A percentile compares a stretch with the other conserved stretches of the same genome.
phyloP scores from a whole-genome alignment of 768 basidiomycete genomes.

The Mrakia blollopis region DNA sequence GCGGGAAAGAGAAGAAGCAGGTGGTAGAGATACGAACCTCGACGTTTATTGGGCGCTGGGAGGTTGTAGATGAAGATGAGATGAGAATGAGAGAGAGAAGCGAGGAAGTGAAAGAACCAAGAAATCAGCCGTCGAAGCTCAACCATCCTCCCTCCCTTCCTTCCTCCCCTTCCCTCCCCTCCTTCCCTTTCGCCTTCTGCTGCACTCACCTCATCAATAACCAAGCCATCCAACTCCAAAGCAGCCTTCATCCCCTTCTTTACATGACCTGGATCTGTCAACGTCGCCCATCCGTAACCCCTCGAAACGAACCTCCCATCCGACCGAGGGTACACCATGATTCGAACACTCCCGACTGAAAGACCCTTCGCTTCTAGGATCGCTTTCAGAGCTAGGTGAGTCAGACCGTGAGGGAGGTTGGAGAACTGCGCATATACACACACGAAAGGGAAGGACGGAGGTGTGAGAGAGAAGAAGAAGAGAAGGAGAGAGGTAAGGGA shows the following conservation, averaged over 20 bases:
- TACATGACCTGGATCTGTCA: background rate
- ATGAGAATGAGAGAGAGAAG: no score
- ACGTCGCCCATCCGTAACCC: slow-evolving; percentile 29
- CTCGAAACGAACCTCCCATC: slow-evolving; percentile 23
- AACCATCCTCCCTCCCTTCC: no score
- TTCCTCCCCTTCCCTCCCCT: no score
- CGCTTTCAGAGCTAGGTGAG: background rate
- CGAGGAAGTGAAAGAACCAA: no score
- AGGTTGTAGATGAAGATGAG: no score
- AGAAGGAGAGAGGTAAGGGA: background rate
- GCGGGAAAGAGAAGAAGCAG: no score
- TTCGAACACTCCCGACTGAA: background rate
- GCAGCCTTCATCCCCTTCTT: background rate
- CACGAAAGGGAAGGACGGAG: background rate
- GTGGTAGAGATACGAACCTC: no score
- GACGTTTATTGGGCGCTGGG: no score
- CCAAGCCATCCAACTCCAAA: background rate
- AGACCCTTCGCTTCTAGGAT: background rate
- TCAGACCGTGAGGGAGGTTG: slow-evolving; percentile 17
- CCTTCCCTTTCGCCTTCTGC: background rate
- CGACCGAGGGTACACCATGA: slow-evolving; percentile 13
- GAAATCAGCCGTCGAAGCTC: no score
- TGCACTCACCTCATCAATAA: slow-evolving; percentile 20
- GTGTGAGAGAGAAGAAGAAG: background rate
- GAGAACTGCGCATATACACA: background rate